Evolutionary conservation across 2,329 filamentous ascomycete genomes (phyloP), one percentile per base, ranked within the genome.

Genomic region (Paecilomyces dactylethromorphus): DNA sequence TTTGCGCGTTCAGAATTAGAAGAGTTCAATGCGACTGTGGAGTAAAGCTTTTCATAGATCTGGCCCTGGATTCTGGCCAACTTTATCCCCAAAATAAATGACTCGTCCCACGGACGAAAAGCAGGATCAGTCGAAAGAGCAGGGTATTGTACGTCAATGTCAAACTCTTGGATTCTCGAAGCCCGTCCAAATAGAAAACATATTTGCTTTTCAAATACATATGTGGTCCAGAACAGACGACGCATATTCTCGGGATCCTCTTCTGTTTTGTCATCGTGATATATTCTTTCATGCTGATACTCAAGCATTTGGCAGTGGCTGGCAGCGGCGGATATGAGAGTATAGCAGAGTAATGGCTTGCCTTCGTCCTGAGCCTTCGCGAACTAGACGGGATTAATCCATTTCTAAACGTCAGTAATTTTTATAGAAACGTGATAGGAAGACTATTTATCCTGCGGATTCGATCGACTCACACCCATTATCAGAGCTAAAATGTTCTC

Each of bases 181-280:
- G 62, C 60, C 15, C 61, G 60, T 0, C 66, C 65, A 15, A 68
- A 57, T 15, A 63, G 51, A 15, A 68, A 55, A 0, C 61, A 66
- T 11, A 63, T 55, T 15, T 60, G 55, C 21, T 64, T 65, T 11
- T 67, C 64, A 54, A 64, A 60, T n/a, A 57, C 49, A 29, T 68
- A 68, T 11, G 63, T 55, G 3, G 61, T 60, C 66, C 66, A 68
- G 53, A 68, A 68, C 7, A 66, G 11, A 7, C 63, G 60, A 26
- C 65, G 63, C 31, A 59, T 63, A 26, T 59, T 62, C 11, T 63
- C 39, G 15, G 58, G n/a, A 26, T 61, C 26, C 4, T 29, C 60
- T 1, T 32, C 56, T 10, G 26, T 29, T 33, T 26, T 4, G 55
- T 32, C 8, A 59, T 59, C 58, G 32, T 53, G 59, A 52, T 65